Evolutionary conservation across 371 early-diverging fungal species (phyloP), one percentile per base, ranked within the genome.

Genomic region (Actinomucor elegans): DNA sequence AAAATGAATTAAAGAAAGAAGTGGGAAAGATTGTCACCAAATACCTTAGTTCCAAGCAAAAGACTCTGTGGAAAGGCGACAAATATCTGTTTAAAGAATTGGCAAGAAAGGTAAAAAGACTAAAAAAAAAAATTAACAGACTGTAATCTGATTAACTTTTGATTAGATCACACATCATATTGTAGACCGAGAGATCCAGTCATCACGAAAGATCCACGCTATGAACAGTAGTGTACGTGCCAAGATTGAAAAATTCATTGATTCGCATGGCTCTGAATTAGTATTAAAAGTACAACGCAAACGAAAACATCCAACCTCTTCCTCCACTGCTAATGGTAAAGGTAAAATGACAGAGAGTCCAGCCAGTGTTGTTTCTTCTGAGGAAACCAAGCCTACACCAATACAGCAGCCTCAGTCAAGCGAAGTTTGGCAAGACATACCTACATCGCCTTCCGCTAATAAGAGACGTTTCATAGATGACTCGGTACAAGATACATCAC

Each of bases 211-310:
- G 35, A 57, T 66, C 5, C 41, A 55, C n/a, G 34, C 64, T 3
- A 40, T 73, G 33, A 64, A 50, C 35, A 55, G 55, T 23, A 58
- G 49, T 9, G 33, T 69, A 6, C 55, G 67, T 15, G 38, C 58
- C 9, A 73, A 73, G 46, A 73, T 73, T 54, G 73, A 73, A 48
- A 61, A 55, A 38, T 73, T 69, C 29, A 67, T 71, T 21, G 67
- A 67, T 33, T 32, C 54, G 0, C 60, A 69, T 59, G 69, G 66
- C 3, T 28, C 47, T 2, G 57, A 61, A 14, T 45, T 59, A 14
- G 61, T 61, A 6, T 27, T 28, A 5, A 65, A 65, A 29, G 21
- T 57, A 29, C 46, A 18, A n/a, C 53, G 47, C 8, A 53, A 57
- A 42, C 52, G 47, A 15, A 62, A 52, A 14, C 48, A 47, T 23